Percentiles rank a stretch among this genome's conserved stretches.
Evolutionary conservation across 192 early-diverging fungal species (phyloP).

Genomic region (Gaertneriomyces semiglobifer): DNA sequence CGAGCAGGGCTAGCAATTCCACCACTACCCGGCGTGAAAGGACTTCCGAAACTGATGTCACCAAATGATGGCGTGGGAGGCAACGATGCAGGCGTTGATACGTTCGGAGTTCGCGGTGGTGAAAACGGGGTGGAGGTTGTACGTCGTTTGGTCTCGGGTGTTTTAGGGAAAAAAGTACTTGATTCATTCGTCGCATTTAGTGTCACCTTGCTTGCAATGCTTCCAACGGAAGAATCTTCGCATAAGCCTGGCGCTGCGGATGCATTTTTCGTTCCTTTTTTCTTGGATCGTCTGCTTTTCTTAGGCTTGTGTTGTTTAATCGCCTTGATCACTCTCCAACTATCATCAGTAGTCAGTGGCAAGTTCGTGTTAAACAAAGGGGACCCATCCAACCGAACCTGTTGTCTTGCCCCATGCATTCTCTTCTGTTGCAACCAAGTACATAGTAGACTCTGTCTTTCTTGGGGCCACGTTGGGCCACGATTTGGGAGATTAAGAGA

Average conservation of each 20-base stretch:
- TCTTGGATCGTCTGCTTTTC: constrained; percentile 10
- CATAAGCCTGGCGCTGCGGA: neutral
- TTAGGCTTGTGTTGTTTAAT: constrained; percentile 2
- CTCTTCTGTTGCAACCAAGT: constrained; percentile 71
- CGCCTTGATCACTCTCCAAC: constrained; percentile 24
- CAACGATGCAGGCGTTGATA: neutral
- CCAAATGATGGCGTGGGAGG: constrained; percentile 17
- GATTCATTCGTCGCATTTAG: constrained; percentile 10
- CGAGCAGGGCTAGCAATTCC: constrained; percentile 2
- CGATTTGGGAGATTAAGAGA: constrained; percentile 68
- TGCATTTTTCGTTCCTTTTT: constrained; percentile 7
- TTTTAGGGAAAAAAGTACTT: constrained; percentile 11
- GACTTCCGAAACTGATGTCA: neutral
- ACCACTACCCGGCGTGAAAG: constrained; percentile 3
- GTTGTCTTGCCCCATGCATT: constrained; percentile 65
- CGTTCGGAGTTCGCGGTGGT: neutral
- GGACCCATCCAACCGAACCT: constrained; percentile 40
- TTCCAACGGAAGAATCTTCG: neutral
- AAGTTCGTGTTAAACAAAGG: neutral
- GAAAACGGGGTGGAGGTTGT: neutral
- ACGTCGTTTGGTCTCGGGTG: neutral
- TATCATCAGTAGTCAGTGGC: constrained; percentile 1
- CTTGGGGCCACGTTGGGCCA: constrained; percentile 68
- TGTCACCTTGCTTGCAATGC: neutral
- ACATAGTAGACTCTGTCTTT: constrained; percentile 74